phyloP scores from a whole-genome alignment of 306 rosid species.

The Medicago lupulina region DNA sequence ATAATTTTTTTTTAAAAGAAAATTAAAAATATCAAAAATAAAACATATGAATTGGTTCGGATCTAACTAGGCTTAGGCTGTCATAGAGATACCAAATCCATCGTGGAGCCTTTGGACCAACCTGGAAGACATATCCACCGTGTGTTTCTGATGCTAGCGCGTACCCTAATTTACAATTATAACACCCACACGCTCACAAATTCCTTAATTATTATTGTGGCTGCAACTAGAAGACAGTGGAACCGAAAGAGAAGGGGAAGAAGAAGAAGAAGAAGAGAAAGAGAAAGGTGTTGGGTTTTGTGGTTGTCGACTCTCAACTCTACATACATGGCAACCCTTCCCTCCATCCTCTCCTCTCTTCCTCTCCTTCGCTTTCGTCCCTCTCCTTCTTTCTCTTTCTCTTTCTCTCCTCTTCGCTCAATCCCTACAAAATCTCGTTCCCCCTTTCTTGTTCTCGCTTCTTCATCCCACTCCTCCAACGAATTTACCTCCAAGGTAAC shows the following conservation, averaged over 20 bases:
- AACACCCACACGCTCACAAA: slow-evolving; percentile 4
- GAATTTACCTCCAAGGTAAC: slow-evolving; percentile 58
- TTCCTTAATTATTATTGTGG: slow-evolving; percentile 44
- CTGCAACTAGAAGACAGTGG: background rate
- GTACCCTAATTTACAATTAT: background rate
- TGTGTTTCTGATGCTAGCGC: background rate
- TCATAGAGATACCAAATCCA: too few species aligned
- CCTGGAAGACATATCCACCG: background rate
- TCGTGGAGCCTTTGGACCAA: too few species aligned
- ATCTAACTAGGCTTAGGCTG: too few species aligned
- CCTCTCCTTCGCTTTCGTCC: slow-evolving; percentile 45
- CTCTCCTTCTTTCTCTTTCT: slow-evolving; percentile 29
- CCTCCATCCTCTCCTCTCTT: slow-evolving; percentile 61
- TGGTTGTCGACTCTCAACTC: background rate
- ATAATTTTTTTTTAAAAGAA: too few species aligned
- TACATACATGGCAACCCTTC: slow-evolving; percentile 75
- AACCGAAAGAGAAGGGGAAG: background rate
- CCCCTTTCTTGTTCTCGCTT: slow-evolving; percentile 56
- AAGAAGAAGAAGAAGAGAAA: background rate
- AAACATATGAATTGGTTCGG: too few species aligned
- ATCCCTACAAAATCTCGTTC: slow-evolving; percentile 44
- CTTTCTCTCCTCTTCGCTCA: slow-evolving; percentile 33
- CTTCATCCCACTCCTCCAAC: slow-evolving; percentile 57
- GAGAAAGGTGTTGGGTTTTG: slow-evolving; percentile 42
- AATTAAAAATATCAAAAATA: too few species aligned